Base-by-base conservation (phyloP, 179 eudicot species). In the Silene noctiflora region DNA sequence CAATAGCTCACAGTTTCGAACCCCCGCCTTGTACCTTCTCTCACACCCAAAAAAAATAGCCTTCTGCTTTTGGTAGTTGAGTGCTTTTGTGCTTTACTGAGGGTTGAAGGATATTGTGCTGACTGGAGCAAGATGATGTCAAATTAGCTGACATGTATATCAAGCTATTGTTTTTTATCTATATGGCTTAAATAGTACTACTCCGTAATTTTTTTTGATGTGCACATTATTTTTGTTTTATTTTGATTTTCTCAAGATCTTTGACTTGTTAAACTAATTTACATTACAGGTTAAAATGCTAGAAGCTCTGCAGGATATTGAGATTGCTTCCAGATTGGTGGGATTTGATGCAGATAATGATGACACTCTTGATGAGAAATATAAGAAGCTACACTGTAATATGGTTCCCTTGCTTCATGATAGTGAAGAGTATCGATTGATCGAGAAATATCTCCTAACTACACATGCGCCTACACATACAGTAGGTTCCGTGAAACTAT, bases 381-480 rank as follows among this genome's bases (percentile, higher is more conserved):
- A 96, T 80, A 82, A 84, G 80, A 96, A 93, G 86, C 93, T 96
- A 58, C 76, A 24, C 24, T 96, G 99, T 85, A 85, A 86, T 75
- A 89, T 96, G 81, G 76, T 72, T 77, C 97, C 99, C 56, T 88
- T 96, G 81, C 82, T 89, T 64, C 98, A 89, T 75, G 88, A 91
- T 73, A 86, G 89, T 75, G 97, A 96, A 77, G 98, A 96, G 59
- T 93, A 78, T 85, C 88, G 20, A 67, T 82, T 96, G 85, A 88
- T 96, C 44, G 90, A 96, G 87, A 94, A 91, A 83, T 96, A 91
- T 85, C 97, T 96, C 72, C 91, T 91, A 51, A 90, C 84, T 51
- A 96, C 99, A 66, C 99, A 96, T 86, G 99, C 99, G 62, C 99
- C 99, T 66, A 96, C 99, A 25, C 99, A 96, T 84, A 93, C 91